Evolutionary conservation across 2,329 filamentous ascomycete genomes (phyloP).

Genomic region (Stagonosporopsis vannaccii): DNA sequence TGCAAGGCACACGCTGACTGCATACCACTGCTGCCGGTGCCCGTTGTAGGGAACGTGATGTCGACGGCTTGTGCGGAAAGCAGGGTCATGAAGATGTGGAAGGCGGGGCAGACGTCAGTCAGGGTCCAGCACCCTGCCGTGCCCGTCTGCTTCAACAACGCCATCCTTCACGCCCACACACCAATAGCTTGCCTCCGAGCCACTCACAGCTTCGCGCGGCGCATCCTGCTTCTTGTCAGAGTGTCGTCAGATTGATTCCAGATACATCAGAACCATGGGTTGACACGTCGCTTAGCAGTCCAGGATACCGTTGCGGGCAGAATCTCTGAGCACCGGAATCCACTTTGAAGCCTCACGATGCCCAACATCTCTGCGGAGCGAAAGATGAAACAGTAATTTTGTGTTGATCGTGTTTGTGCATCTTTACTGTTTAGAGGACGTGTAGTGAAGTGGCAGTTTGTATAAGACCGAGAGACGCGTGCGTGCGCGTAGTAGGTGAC

Average conservation of each 20-base stretch:
- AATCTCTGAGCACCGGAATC: conserved; percentile 20
- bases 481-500: conserved; percentile 4
- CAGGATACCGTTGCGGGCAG: conserved; percentile 25
- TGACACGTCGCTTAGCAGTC: conserved; percentile 22
- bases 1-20: conserved; percentile 9
- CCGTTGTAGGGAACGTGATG: conserved; percentile 6
- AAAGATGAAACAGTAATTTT: neutral
- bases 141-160: neutral
- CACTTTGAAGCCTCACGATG: conserved; percentile 28
- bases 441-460: conserved; percentile 11
- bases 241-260: neutral
- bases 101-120: conserved; percentile 17
- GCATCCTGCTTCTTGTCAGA: neutral
- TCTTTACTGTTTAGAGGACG: neutral
- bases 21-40: neutral
- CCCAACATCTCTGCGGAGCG: conserved; percentile 10
- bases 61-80: conserved; percentile 5
- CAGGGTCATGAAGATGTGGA: conserved; percentile 6
- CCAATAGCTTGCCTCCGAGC: neutral
- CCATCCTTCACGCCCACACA: neutral
- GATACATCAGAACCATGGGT: neutral
- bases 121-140: neutral
- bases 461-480: conserved; percentile 7
- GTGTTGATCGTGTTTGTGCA: conserved; percentile 12
- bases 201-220: neutral